Evolutionary conservation across 2,329 filamentous ascomycete species (phyloP).

Genomic region (Xylaria sp.): DNA sequence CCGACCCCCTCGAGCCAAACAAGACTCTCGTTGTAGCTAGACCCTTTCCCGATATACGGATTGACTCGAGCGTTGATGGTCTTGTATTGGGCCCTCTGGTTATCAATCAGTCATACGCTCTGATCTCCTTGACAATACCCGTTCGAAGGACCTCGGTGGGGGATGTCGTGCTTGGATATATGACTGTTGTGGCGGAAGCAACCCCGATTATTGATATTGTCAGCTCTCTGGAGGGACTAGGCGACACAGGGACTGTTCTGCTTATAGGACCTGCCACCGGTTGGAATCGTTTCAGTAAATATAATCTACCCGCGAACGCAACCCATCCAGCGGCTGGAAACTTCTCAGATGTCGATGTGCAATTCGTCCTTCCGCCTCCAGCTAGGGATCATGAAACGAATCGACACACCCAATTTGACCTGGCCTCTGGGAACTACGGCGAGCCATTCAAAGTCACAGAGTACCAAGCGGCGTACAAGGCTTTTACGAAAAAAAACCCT

Average conservation of each 20-base stretch:
- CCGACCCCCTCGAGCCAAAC: constrained; percentile 54
- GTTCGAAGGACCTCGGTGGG: constrained; percentile 73
- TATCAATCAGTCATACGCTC: constrained; percentile 76
- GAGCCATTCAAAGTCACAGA: constrained; percentile 65
- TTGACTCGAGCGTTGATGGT: constrained; percentile 60
- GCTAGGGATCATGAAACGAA: constrained; percentile 52
- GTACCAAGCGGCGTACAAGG: constrained; percentile 71
- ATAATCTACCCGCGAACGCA: constrained; percentile 57
- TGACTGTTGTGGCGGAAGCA: constrained; percentile 81
- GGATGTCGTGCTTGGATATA: constrained; percentile 78
- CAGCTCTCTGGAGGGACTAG: constrained; percentile 74
- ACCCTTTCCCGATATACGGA: constrained; percentile 61
- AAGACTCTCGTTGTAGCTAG: constrained; percentile 57
- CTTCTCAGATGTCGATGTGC: constrained; percentile 59
- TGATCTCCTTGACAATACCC: constrained; percentile 84
- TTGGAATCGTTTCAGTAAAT: constrained; percentile 71
- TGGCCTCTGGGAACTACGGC: constrained; percentile 54
- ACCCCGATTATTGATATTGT: constrained; percentile 70
- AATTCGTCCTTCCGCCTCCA: constrained; percentile 69
- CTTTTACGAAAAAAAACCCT: constrained; percentile 63
- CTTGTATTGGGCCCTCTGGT: constrained; percentile 81
- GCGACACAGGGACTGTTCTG: constrained; percentile 73
- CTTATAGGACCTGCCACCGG: constrained; percentile 73
- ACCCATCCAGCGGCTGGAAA: constrained; percentile 52
- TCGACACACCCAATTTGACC: constrained; percentile 60